Percentiles rank a stretch among this genome's conserved stretches.
Evolutionary conservation across 2,329 filamentous ascomycete species (phyloP).

Genomic region (Tolypocladium endophyticum): DNA sequence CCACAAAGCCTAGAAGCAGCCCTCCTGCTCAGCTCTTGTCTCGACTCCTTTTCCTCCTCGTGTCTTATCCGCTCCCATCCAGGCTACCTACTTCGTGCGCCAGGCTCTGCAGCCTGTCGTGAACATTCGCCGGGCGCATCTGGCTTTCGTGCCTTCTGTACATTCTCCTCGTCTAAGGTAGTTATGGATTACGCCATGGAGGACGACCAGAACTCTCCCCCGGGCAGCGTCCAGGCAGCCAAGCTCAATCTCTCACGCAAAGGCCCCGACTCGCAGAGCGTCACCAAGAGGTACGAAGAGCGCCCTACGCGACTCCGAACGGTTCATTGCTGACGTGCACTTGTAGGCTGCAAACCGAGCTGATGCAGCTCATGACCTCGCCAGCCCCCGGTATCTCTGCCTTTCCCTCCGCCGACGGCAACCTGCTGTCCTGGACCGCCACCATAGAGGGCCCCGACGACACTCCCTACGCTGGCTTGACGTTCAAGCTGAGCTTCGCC

Average conservation of each 20-base stretch:
- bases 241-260: conserved; percentile 50
- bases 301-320: too few relatives aligned
- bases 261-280: conserved; percentile 58
- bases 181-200: conserved; percentile 35
- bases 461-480: conserved; percentile 81
- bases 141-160: background rate
- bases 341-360: conserved; percentile 79
- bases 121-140: background rate
- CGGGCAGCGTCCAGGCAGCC: conserved; percentile 48
- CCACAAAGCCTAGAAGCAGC: background rate
- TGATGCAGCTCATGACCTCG: conserved; percentile 97
- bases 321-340: background rate
- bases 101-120: background rate
- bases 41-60: background rate
- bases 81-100: background rate
- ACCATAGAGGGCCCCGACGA: conserved; percentile 87
- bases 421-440: conserved; percentile 85
- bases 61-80: background rate
- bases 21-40: background rate
- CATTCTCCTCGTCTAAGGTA: background rate
- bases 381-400: conserved; percentile 88
- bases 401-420: conserved; percentile 82
- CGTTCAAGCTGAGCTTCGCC: conserved; percentile 82
- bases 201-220: conserved; percentile 57
- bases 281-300: conserved; percentile 58